Percentiles rank a stretch among this genome's conserved stretches.
phyloP scores from a whole-genome alignment of 1,284 basidiomycete species.

The Stygiomarasmius scandens region DNA sequence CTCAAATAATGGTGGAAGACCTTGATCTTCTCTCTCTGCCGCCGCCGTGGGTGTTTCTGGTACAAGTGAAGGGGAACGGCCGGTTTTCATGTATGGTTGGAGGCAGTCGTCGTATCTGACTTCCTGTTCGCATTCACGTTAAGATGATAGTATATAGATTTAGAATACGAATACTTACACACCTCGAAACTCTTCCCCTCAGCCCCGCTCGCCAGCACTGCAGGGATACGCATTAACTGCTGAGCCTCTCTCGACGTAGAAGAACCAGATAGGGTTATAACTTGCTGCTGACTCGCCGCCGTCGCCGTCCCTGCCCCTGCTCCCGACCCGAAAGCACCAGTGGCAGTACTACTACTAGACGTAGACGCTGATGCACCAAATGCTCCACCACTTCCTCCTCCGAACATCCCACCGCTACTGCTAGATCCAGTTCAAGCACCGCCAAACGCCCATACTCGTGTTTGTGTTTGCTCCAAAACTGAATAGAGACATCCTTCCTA shows the following conservation, averaged over 20 bases:
- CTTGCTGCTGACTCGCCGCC: background rate
- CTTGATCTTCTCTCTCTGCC: slow-evolving; percentile 36
- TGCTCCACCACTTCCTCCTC: background rate
- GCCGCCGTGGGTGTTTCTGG: slow-evolving; percentile 42
- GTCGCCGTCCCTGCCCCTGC: background rate
- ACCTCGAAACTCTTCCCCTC: slow-evolving; percentile 33
- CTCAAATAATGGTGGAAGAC: slow-evolving; percentile 49
- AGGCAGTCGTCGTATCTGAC: slow-evolving; percentile 50
- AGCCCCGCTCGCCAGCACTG: background rate
- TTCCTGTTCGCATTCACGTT: slow-evolving; percentile 37
- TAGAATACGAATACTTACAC: slow-evolving; percentile 5
- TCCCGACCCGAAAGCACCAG: background rate
- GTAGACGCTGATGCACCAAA: background rate
- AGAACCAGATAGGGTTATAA: background rate
- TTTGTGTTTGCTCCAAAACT: too few species aligned
- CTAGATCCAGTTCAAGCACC: background rate
- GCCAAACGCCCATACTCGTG: background rate
- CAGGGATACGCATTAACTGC: background rate
- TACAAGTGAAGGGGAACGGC: slow-evolving; percentile 43
- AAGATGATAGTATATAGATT: background rate
- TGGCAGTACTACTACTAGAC: background rate
- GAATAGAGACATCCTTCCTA: too few species aligned
- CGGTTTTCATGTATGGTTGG: slow-evolving; percentile 43
- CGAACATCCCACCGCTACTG: background rate
- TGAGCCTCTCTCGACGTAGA: background rate